A percentile compares a stretch with the other conserved stretches of the same genome.
Conservation (phyloP, 139 green algal genomes). For the Edaphochlamys debaryana region DNA sequence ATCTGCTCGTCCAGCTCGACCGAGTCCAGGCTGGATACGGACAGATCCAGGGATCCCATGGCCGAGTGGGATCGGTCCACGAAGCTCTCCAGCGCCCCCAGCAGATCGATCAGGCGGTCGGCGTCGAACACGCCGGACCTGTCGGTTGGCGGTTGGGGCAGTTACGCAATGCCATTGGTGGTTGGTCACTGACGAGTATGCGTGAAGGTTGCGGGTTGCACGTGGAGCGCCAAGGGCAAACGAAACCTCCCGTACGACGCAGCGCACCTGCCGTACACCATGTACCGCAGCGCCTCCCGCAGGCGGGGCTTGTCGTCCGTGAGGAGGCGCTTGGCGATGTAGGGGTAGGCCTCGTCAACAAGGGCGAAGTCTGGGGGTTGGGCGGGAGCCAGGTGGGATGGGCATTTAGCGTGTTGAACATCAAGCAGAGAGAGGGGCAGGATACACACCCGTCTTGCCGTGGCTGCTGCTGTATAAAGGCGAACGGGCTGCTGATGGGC, state of each 20-base stretch:
- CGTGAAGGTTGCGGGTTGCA: too few species aligned
- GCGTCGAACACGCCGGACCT: slow-evolving; percentile 67
- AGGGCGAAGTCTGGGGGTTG: slow-evolving; percentile 98
- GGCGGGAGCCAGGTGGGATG: too few species aligned
- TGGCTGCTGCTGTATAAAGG: slow-evolving; percentile 82
- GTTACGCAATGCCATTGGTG: too few species aligned
- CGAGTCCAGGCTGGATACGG: slow-evolving; percentile 9
- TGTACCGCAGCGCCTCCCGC: slow-evolving; percentile 84
- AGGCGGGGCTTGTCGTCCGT: slow-evolving; percentile 92
- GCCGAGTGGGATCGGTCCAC: slow-evolving; percentile 65
- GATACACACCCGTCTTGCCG: too few species aligned
- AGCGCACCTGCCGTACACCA: slow-evolving; percentile 80
- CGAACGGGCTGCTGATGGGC: too few species aligned
- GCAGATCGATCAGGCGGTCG: slow-evolving; percentile 95
- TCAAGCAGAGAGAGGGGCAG: too few species aligned
- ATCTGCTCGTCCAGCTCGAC: not conserved
- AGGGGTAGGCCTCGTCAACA: slow-evolving; percentile 98
- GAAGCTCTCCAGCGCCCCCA: slow-evolving; percentile 96
- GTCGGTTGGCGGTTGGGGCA: not conserved
- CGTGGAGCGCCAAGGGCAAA: too few species aligned
- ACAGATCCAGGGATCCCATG: slow-evolving; percentile 13
- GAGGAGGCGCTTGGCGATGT: slow-evolving; percentile 93
- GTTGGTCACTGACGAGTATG: too few species aligned
- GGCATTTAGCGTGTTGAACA: too few species aligned
- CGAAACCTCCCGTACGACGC: too few species aligned